Evolutionary conservation across 2,329 filamentous ascomycete species (phyloP).

Genomic region (Orbilia oligospora): DNA sequence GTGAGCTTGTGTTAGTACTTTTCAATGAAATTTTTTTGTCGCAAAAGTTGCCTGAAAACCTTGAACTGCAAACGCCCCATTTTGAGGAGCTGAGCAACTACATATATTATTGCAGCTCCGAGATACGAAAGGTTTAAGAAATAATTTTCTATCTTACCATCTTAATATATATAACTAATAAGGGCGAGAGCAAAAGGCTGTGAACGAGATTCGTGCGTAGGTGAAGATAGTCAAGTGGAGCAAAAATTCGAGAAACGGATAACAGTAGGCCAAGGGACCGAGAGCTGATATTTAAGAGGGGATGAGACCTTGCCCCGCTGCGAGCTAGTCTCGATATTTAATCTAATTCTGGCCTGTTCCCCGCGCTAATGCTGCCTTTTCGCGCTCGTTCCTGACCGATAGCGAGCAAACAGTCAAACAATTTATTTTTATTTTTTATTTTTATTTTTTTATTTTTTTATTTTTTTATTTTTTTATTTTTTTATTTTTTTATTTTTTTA

Average conservation of each 20-base stretch:
- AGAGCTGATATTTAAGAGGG: conserved; percentile 51
- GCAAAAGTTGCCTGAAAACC: conserved; percentile 14
- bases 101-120: too few species aligned
- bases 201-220: neutral
- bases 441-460: too few species aligned
- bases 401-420: conserved; percentile 15
- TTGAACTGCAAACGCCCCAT: conserved; percentile 5
- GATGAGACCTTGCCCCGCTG: conserved; percentile 27
- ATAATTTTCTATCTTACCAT: conserved; percentile 16
- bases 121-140: neutral
- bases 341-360: conserved; percentile 22
- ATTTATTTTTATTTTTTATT: neutral
- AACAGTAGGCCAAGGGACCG: conserved; percentile 15
- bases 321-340: conserved; percentile 31
- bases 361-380: conserved; percentile 39
- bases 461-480: too few species aligned
- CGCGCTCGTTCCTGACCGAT: conserved; percentile 32
- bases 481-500: too few species aligned
- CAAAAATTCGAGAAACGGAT: conserved; percentile 24
- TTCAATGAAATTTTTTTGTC: neutral
- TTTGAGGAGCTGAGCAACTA: neutral
- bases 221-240: conserved; percentile 16
- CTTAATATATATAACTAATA: neutral
- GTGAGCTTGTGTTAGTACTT: neutral
- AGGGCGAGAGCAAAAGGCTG: neutral